Conservation (phyloP, 306 rosid species). For the Malus sieversii region DNA sequence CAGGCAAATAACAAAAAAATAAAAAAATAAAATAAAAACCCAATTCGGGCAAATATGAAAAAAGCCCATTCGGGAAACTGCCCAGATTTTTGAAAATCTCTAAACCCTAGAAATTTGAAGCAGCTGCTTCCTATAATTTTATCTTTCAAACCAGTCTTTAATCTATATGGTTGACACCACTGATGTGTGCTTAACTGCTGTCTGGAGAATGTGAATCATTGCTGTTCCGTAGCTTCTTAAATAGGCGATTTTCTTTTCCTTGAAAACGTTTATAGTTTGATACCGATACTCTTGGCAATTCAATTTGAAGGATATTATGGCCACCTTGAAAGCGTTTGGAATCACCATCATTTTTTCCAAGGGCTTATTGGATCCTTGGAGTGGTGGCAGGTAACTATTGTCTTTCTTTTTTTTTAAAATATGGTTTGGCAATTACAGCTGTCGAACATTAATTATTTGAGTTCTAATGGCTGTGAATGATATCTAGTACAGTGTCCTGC, state of each 20-base stretch:
- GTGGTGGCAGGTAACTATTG: constrained; percentile 71
- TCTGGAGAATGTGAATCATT: too few species aligned
- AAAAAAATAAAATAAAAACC: too few species aligned
- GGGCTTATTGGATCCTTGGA: constrained; percentile 90
- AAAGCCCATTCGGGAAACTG: too few species aligned
- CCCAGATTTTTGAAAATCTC: too few species aligned
- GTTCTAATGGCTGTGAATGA: constrained; percentile 4
- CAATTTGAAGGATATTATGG: constrained; percentile 42
- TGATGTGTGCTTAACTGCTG: too few species aligned
- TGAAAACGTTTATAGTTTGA: constrained; percentile 5
- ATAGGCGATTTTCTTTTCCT: not conserved
- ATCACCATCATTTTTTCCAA: constrained; percentile 78
- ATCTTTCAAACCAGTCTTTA: not conserved
- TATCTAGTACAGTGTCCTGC: constrained; percentile 62
- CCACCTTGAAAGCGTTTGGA: constrained; percentile 52
- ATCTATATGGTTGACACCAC: too few species aligned
- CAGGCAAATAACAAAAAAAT: too few species aligned
- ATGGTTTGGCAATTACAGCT: not conserved
- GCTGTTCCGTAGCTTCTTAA: not conserved
- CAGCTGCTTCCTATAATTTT: too few species aligned
- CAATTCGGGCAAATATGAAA: too few species aligned
- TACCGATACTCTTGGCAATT: not conserved
- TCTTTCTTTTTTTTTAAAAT: too few species aligned
- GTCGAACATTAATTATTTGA: not conserved
- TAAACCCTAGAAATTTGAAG: too few species aligned